These are phyloP conservation scores for Theileria equi DNA, from an alignment of 169 alveolate species.

Conservation along the genomic window DNA sequence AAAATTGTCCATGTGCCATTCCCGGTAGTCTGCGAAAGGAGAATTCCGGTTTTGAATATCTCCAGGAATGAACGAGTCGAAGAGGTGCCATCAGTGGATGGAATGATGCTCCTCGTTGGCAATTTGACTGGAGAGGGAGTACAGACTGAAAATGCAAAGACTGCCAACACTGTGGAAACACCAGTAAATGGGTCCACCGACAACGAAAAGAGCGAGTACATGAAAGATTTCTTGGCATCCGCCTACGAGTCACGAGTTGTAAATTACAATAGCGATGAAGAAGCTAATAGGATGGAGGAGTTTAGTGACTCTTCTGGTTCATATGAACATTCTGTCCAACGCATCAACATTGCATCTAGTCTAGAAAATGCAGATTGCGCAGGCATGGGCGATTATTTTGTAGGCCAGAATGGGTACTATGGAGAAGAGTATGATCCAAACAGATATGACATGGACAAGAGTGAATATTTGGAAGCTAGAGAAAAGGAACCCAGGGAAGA, in stretches of 20 bases:
- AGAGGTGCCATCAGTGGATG: slow-evolving; percentile 76
- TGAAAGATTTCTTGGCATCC: background rate
- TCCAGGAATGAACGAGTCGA: slow-evolving; percentile 77
- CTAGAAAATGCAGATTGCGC: too few relatives aligned
- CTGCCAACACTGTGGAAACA: background rate
- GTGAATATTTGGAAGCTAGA: too few relatives aligned
- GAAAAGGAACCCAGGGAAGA: too few relatives aligned
- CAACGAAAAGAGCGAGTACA: background rate
- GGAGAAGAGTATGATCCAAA: too few relatives aligned
- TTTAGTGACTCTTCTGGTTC: background rate
- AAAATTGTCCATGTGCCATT: slow-evolving; percentile 84
- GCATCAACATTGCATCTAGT: too few relatives aligned
- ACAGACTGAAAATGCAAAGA: background rate
- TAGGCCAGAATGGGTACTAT: too few relatives aligned
- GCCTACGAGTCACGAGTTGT: background rate
- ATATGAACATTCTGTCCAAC: too few relatives aligned
- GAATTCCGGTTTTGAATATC: slow-evolving; percentile 84
- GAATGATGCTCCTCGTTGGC: slow-evolving; percentile 5
- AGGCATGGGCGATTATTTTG: too few relatives aligned
- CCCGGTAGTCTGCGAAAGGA: slow-evolving; percentile 83
- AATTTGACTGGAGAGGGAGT: background rate
- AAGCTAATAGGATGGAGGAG: background rate
- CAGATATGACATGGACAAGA: too few relatives aligned
- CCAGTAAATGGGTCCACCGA: background rate
- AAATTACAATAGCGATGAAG: slow-evolving; percentile 7